Evolutionary conservation across 2,329 filamentous ascomycete genomes (phyloP), one percentile per base, ranked within the genome.

Genomic region (Colletotrichum shisoi): DNA sequence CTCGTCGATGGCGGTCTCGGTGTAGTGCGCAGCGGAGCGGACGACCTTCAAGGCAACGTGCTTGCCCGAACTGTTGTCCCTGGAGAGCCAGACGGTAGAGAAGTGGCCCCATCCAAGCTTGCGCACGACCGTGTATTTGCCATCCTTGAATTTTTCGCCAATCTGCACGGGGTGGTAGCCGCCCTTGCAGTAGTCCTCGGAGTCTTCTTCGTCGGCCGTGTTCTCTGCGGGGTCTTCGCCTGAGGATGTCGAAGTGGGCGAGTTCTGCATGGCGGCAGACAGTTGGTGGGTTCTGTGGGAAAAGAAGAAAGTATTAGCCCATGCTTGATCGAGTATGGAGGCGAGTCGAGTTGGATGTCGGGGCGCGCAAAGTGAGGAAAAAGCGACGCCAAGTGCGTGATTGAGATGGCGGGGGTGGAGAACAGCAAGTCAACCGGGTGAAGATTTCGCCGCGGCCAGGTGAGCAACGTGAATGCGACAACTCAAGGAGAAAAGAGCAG

Each of bases 101-200:
- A 98, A 99, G 77, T 98, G 94, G 70, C 95, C 95, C 94, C 94
- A 98, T 72, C 94, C 94, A 60, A 98, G 85, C 83, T 98, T 98
- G 81, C 94, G 91, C 78, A 98, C 91, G 66, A 98, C 89, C 17
- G 94, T 95, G 81, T 99, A 99, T 81, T 92, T 94, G 73, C 93
- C 94, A 78, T 98, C 93, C 79, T 98, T 98, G 86, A 97, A 98
- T 76, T 93, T 91, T 81, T 99, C 95, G 74, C 95, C 95, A 68
- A 98, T 91, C 74, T 89, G 86, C 57, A 99, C 95, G 3, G 95
- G 95, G 77, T 99, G 95, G 79, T 98, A 99, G 69, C 95, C 95
- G 75, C 95, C 95, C 81, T 98, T 98, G 87, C 94, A 97, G 83
- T 99, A 99, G 80, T 99, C 95, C 80, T 98, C 94, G 54, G 93